Percentiles rank a stretch among this genome's conserved stretches.
phyloP scores from a whole-genome alignment of 352 stramenopile species.

The Pythium folliculosum region DNA sequence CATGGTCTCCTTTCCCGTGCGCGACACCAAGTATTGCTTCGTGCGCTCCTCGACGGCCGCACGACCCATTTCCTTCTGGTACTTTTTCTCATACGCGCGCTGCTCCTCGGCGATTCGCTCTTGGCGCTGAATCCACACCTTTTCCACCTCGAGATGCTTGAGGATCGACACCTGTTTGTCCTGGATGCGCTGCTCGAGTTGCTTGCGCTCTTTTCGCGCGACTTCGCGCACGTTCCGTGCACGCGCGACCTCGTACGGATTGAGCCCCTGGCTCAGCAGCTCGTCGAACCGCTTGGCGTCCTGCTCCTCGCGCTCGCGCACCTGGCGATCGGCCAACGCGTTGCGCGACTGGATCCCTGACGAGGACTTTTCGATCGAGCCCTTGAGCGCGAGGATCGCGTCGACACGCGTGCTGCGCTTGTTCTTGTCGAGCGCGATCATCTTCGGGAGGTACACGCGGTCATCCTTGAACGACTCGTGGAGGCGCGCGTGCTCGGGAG shows the following conservation, averaged over 20 bases:
- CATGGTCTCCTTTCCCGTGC: conserved; percentile 58
- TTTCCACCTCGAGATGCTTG: conserved; percentile 53
- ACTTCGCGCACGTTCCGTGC: conserved; percentile 40
- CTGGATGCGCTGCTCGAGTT: conserved; percentile 55
- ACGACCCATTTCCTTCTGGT: conserved; percentile 71
- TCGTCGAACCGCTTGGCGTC: conserved; percentile 48
- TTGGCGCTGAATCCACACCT: conserved; percentile 35
- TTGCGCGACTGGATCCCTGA: conserved; percentile 51
- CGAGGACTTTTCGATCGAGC: conserved; percentile 49
- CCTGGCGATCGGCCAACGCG: conserved; percentile 31
- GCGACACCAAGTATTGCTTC: conserved; percentile 52
- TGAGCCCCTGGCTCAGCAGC: conserved; percentile 67
- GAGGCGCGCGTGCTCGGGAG: conserved; percentile 42
- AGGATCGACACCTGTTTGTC: conserved; percentile 57
- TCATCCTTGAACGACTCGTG: conserved; percentile 54
- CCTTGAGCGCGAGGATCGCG: conserved; percentile 63
- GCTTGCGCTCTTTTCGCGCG: conserved; percentile 36
- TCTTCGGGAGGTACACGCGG: conserved; percentile 46
- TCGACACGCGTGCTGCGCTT: conserved; percentile 43
- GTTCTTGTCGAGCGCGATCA: conserved; percentile 36
- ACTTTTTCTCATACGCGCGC: conserved; percentile 60
- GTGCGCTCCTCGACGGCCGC: conserved; percentile 54
- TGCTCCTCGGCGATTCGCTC: conserved; percentile 45
- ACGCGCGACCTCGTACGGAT: conserved; percentile 77
- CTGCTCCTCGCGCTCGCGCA: conserved; percentile 30